phyloP scores from a whole-genome alignment of 2,329 filamentous ascomycete species.

The Calycina marina region DNA sequence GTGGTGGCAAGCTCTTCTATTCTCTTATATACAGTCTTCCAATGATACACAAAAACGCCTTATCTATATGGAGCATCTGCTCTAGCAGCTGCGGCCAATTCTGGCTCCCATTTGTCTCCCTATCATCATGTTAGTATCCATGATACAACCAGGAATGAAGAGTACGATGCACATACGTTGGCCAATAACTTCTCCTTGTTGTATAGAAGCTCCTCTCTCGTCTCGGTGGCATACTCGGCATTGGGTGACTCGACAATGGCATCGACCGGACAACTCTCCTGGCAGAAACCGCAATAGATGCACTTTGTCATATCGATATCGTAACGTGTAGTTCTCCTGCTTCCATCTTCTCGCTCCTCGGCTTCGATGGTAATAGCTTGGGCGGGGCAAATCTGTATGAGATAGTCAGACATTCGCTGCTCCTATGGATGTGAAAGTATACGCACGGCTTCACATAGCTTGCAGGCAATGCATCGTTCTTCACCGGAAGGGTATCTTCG shows the following conservation, averaged over 20 bases:
- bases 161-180: constrained; percentile 39
- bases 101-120: constrained; percentile 66
- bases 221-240: constrained; percentile 62
- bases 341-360: constrained; percentile 92
- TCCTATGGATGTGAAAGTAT: neutral
- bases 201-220: constrained; percentile 86
- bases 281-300: constrained; percentile 99
- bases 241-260: constrained; percentile 72
- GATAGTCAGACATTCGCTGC: constrained; percentile 7
- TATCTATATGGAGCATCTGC: constrained; percentile 89
- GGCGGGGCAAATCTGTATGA: constrained; percentile 70
- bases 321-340: constrained; percentile 88
- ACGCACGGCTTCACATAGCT: constrained; percentile 80
- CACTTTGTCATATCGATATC: constrained; percentile 99
- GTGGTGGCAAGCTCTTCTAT: too few relatives aligned
- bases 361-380: constrained; percentile 99
- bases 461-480: constrained; percentile 98
- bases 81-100: constrained; percentile 80
- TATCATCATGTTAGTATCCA: neutral
- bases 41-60: too few relatives aligned
- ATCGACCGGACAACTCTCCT: constrained; percentile 97
- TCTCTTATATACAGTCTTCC: too few relatives aligned
- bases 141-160: neutral
- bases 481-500: constrained; percentile 94
- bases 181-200: constrained; percentile 76